These are phyloP conservation scores for Tetragonia tetragonoides DNA, from an alignment of 148 eudicot species.

Conservation along the genomic window DNA sequence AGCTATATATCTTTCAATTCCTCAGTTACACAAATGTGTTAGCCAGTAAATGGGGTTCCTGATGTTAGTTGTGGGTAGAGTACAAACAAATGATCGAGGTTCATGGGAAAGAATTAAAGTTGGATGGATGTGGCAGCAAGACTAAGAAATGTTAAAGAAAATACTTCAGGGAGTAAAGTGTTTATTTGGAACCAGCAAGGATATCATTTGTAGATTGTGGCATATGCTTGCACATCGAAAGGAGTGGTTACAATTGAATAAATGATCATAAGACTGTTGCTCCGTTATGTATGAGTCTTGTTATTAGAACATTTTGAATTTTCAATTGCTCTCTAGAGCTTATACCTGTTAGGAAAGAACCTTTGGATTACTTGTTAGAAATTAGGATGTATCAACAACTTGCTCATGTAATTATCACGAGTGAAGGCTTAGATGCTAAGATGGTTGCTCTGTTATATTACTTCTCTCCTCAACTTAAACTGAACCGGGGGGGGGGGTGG, in stretches of 20 bases:
- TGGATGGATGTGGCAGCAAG: no score
- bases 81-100: no score
- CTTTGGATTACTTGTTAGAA: neutral
- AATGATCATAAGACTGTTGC: neutral
- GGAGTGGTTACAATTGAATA: no score
- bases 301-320: neutral
- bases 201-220: neutral
- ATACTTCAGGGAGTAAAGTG: neutral
- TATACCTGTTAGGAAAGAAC: neutral
- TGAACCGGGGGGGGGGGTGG: neutral
- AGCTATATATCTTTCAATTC: neutral
- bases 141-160: no score
- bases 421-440: neutral
- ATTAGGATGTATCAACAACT: neutral
- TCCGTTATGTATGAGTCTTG: neutral
- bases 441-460: neutral
- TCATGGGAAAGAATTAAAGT: no score
- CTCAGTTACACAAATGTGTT: neutral
- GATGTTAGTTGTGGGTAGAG: no score
- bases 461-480: neutral
- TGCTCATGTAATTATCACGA: neutral
- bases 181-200: neutral
- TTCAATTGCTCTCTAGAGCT: neutral
- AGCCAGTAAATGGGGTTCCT: neutral
- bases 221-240: neutral